Evolutionary conservation across 805 yeast genomes (phyloP).

Genomic region (Cyberlindnera veronae): DNA sequence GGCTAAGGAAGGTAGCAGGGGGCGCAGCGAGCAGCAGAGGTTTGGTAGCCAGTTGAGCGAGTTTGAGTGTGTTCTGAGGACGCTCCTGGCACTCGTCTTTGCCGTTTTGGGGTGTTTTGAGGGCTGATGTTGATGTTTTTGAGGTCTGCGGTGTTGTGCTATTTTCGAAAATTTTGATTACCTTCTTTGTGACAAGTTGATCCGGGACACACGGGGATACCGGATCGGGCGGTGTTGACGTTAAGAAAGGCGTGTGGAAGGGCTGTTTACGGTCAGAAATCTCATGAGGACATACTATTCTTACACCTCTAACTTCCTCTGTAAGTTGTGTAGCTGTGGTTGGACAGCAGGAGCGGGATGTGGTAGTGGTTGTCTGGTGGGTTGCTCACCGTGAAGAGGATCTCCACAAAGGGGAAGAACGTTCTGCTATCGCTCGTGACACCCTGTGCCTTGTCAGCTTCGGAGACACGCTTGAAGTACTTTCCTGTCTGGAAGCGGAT

Average conservation of each 20-base stretch:
- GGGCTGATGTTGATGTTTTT: not conserved
- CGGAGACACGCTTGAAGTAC: constrained; percentile 43
- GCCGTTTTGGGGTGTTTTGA: not conserved
- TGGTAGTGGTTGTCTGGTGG: constrained; percentile 84
- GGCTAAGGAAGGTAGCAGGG: not conserved
- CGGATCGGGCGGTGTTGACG: not conserved
- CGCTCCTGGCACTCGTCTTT: too few relatives aligned
- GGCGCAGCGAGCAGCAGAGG: not conserved
- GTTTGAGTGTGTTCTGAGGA: too few relatives aligned
- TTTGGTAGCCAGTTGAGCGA: constrained; percentile 1
- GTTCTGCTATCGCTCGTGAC: constrained; percentile 38
- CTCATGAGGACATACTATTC: too few relatives aligned
- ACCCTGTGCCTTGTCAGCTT: constrained; percentile 23
- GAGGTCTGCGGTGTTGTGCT: not conserved
- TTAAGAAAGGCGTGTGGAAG: not conserved
- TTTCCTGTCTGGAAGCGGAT: constrained; percentile 73
- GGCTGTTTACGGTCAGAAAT: not conserved
- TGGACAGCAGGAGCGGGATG: constrained; percentile 79
- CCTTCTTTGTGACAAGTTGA: constrained; percentile 9
- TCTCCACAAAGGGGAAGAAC: constrained; percentile 87
- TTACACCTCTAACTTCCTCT: constrained; percentile 56
- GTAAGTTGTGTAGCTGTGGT: constrained; percentile 87
- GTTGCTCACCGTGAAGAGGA: constrained; percentile 60
- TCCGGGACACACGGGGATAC: too few relatives aligned
- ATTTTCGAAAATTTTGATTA: constrained; percentile 14